Evolutionary conservation across 495 filamentous ascomycete genomes (phyloP), one percentile per base, ranked within the genome.

Genomic region (Tuber microsphaerosporum): DNA sequence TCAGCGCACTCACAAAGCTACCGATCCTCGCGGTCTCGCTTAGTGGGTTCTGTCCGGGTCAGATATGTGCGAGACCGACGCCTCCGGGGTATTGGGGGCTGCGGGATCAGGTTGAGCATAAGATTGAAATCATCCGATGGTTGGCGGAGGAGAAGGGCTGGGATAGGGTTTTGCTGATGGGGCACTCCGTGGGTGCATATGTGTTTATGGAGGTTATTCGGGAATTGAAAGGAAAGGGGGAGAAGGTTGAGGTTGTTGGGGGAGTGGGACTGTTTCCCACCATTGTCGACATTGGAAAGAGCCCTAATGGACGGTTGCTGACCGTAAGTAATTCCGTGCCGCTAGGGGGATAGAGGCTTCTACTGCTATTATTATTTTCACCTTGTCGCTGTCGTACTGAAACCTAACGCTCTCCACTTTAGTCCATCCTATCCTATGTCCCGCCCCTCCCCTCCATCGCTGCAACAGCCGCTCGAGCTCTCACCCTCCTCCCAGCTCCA

Each of bases 101-200:
- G 75, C 79, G 42, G 81, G 76, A 77, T 69, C 73, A 73, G 71
- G 70, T 73, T 42, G 26, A 0, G 51, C 72, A 77, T 6, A 81
- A 78, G 31, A 42, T 70, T 9, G 34, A 75, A 34, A n/a, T 75
- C 7, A 70, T 81, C 2, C 71, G 71, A 72, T 74, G 70, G 80
- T 46, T 73, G 39, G 19, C 41, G 9, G 45, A 34, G 26, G 37
- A 51, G 19, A 46, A 44, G 20, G 56, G 56, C 45, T 31, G 70
- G 19, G 43, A 48, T 6, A 87, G 88, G 56, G 87, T 97, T 3
- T 87, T 97, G 37, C 85, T 98, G 9, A 89, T 96, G 42, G 93
- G 92, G 0, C 93, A 97, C 82, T 94, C 92, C 0, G 92, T 97
- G 2, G 93, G 93, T 37, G 84, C 89, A 0, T 96, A 92, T 82